Base-by-base conservation (phyloP, 371 early-diverging fungal species). In the Mucor sp. region DNA sequence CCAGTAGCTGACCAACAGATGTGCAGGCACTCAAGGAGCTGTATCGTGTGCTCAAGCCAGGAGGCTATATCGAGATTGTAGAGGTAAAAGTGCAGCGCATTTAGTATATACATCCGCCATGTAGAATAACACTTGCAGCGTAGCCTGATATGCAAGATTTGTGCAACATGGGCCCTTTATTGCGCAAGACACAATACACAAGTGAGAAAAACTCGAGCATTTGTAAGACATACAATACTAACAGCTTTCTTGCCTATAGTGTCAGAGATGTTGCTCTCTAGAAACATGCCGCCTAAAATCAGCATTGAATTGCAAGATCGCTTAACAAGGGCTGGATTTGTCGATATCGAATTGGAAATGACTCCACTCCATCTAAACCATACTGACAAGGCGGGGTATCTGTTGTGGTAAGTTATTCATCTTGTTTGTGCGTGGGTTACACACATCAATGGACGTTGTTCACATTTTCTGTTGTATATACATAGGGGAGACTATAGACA, bases 1-100 rank as follows among this genome's bases (percentile, higher is more conserved):
- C 1, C 8, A 37, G 43, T 12, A 35, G 30, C 37, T 35, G 2
- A 17, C 30, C 27, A n/a, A 5, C 6, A 21, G 47, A 3, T 3
- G 4, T 25, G 41, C 58, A 70, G 71, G 47, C 70, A 12, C 32
- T 63, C 9, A 21, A 65, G 35, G 56, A 64, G 15, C 15, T 59
- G 8, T 39, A 39, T n/a, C 60, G 64, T 23, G 65, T 81, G 15
- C 61, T 76, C 21, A 84, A 81, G 62, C 85, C 87, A 6, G 85
- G 85, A n/a, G 87, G 84, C 0, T 79, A 75, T 68, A 67, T 87
- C 33, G 84, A 87, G 50, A 35, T 87, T 2, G 83, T 82, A 17
- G 85, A 82, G 63, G 74, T 77, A 23, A 4, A 68, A 17, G 8
- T 15, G 15, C 27, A 19, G 14, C 50, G 19, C 9, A 19, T 50